Evolutionary conservation across 257 asterid species (phyloP), one percentile per base, ranked within the genome.

Genomic region (Pogostemon cablin): DNA sequence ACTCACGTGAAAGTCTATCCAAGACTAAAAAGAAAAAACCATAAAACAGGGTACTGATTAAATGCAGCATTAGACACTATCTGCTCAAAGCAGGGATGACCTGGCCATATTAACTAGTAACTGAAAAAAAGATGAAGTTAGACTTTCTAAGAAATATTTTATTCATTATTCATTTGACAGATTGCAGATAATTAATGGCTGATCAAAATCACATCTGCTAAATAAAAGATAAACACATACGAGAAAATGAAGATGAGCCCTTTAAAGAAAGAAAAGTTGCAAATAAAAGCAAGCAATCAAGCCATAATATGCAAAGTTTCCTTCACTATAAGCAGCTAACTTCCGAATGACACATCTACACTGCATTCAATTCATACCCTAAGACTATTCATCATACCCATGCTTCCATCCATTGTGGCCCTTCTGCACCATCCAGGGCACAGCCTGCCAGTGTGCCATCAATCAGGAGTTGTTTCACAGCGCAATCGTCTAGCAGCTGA

Each of bases 361-460:
- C 76, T 61, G 75, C 81, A 78, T 62, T 81, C 87, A 88, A 78
- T 62, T 81, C 87, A 88, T 84, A 91, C 87, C 90, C 96, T 77
- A 87, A 83, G 62, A 77, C 82, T 86, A 87, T 72, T 74, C 86
- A 88, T 83, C 96, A 88, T 95, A 95, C 99, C 99, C 99, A 95
- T 80, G 99, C 99, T 87, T 95, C 99, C 99, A 95, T 95, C 99
- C 99, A 95, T 78, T 95, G 99, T 57, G 99, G 99, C 78, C 99
- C 99, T 84, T 95, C 99, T 76, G 98, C 98, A 71, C 99, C 99
- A 82, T 95, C 99, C 71, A 95, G 83, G 71, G 99, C 99, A 79
- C 98, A 91, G 54, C 98, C 99, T 41, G 98, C 98, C 56, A 95
- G 86, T 15, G 90, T 87, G 69, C 97, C 99, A 72, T 95, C 99